Conservation (phyloP, 495 filamentous ascomycete genomes). For the Parachaetomium inaequale region DNA sequence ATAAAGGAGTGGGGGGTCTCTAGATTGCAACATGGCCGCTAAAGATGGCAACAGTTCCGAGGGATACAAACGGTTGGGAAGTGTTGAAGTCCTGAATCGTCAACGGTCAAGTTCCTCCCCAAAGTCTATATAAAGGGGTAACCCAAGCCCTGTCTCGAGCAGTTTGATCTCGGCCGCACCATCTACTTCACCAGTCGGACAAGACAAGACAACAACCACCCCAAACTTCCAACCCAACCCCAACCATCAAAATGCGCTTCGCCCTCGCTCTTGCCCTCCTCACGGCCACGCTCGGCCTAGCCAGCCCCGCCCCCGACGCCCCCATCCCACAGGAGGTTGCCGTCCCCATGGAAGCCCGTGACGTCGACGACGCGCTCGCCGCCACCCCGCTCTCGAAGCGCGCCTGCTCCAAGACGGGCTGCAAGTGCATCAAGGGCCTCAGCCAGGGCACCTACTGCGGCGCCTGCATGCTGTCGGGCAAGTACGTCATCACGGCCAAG, state of each 20-base stretch:
- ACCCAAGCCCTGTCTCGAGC: neutral
- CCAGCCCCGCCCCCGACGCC: neutral
- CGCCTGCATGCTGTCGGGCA: constrained; percentile 10
- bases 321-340: neutral
- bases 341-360: constrained; percentile 6
- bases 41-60: neutral
- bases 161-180: neutral
- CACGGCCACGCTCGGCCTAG: constrained; percentile 4
- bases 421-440: constrained; percentile 16
- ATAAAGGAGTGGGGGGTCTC: neutral
- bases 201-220: neutral
- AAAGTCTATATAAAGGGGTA: neutral
- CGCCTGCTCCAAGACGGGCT: constrained; percentile 16
- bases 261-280: constrained; percentile 2
- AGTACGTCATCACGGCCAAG: constrained; percentile 19
- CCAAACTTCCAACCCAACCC: neutral
- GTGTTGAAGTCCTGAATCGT: neutral
- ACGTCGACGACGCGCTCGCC: neutral
- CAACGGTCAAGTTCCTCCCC: neutral
- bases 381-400: constrained; percentile 1
- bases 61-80: neutral
- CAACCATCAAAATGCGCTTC: constrained; percentile 8
- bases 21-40: constrained; percentile 1
- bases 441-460: constrained; percentile 20
- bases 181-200: neutral